Conservation (phyloP, 768 basidiomycete species). For the Dacryopinax primogenitus region DNA sequence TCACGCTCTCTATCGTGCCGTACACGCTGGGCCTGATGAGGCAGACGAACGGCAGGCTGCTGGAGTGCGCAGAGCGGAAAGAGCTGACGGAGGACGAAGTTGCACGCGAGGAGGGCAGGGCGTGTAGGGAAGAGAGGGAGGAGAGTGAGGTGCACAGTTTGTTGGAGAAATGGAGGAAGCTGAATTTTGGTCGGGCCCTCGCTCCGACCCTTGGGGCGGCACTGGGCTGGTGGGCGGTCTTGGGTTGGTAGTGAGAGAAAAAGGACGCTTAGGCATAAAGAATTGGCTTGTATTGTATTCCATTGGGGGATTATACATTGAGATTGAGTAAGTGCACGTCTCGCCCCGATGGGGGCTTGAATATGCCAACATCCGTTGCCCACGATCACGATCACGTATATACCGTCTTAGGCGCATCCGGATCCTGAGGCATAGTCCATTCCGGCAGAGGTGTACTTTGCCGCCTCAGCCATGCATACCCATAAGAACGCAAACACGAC, state of each 20-base stretch:
- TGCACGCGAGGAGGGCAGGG: not conserved
- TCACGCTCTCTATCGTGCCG: not conserved
- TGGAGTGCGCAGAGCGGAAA: not conserved
- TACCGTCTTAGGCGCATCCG: too few species aligned
- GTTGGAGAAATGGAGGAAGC: not conserved
- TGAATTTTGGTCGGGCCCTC: not conserved
- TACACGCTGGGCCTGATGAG: not conserved
- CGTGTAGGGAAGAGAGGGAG: not conserved
- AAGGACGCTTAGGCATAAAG: too few species aligned
- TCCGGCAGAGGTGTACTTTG: not conserved
- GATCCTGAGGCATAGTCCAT: not conserved
- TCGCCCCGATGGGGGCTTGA: too few species aligned
- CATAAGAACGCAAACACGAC: conserved; percentile 21
- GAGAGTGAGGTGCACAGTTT: not conserved
- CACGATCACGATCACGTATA: too few species aligned
- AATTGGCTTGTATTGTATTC: too few species aligned
- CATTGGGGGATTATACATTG: too few species aligned
- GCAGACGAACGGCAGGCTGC: not conserved
- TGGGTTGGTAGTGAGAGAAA: not conserved
- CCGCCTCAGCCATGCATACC: not conserved
- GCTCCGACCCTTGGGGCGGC: not conserved
- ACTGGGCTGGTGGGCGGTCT: not conserved
- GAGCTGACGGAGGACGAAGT: not conserved
- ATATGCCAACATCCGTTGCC: too few species aligned
- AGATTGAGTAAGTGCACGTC: too few species aligned